Evolutionary conservation across 1,139 yeast species (phyloP), one percentile per base, ranked within the genome.

Genomic region (Lodderomyces jiufengensis): DNA sequence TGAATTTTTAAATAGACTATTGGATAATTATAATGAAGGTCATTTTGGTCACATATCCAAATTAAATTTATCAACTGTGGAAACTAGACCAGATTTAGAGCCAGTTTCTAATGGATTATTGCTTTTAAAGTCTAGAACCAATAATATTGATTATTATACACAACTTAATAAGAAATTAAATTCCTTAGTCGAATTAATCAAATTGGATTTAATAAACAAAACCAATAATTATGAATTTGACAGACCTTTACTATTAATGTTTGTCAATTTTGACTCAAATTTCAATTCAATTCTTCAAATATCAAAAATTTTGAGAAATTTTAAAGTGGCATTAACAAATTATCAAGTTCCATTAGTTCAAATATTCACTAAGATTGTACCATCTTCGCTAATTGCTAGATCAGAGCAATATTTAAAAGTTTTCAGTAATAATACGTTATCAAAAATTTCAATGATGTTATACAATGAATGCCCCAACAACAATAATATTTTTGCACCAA

Each of bases 391-490:
- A 30, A 47, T 70, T 15, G 70, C 78, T 24, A 70, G 76, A 14
- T 61, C 62, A 26, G 58, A 60, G 31, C 72, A 72, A 12, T 61
- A 70, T 2, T 52, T 72, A 22, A 67, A 72, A 10, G 61, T 77
- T 21, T 61, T 77, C 2, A 74, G 88, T 3, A 73, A 68, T 39
- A 57, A 59, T 32, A 64, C 63, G 24, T 53, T 79, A 26, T 61
- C 77, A 2, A 69, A 69, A 35, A 46, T 84, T 5, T 72, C 88
- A 2, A 59, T 84, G 52, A 69, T 74, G 23, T 58, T 87, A 3
- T 90, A 86, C 59, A 85, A 85, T 50, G 63, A 64, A 37, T 61
- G 81, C 40, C 79, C 80, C 1, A 50, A 51, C 27, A 47, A 46
- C 15, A 25, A 36, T 1, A 35, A 36, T 15, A 55, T 66, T n/a